Conservation (phyloP, 2,329 filamentous ascomycete species). For the Fonsecaea nubica region DNA sequence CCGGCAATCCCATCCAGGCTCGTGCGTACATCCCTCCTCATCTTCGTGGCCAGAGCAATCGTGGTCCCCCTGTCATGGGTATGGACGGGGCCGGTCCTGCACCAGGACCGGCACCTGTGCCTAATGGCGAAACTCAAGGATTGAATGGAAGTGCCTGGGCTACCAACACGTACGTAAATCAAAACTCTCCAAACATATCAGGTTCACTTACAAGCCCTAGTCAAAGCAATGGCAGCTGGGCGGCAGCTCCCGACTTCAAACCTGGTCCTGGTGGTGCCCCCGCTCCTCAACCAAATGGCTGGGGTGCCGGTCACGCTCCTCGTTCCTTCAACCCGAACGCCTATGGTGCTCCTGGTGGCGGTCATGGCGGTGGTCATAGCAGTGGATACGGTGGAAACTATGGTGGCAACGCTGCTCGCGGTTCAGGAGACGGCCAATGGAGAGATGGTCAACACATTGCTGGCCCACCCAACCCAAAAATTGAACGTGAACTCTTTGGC, state of each 20-base stretch:
- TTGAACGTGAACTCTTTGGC: conserved; percentile 96
- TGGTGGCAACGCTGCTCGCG: conserved; percentile 66
- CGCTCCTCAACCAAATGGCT: conserved; percentile 41
- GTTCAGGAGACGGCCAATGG: conserved; percentile 96
- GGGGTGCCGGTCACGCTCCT: conserved; percentile 44
- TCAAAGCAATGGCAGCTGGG: conserved; percentile 53
- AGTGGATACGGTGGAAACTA: conserved; percentile 56
- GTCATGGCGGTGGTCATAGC: conserved; percentile 57
- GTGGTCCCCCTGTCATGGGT: conserved; percentile 42
- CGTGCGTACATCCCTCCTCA: conserved; percentile 70
- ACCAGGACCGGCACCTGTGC: conserved; percentile 41
- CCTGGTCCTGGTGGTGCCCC: conserved; percentile 45
- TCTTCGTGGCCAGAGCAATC: conserved; percentile 55
- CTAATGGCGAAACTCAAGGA: conserved; percentile 40
- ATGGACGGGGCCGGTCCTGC: conserved; percentile 47
- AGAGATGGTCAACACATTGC: conserved; percentile 94
- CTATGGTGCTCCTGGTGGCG: conserved; percentile 64
- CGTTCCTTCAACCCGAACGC: conserved; percentile 65
- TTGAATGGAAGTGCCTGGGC: conserved; percentile 48
- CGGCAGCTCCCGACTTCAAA: conserved; percentile 65
- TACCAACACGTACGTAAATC: conserved; percentile 34
- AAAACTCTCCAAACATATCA: conserved; percentile 4
- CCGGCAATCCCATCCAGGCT: conserved; percentile 45
- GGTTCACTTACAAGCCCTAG: conserved; percentile 15
- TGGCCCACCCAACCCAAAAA: conserved; percentile 82